phyloP scores from a whole-genome alignment of 2,329 filamentous ascomycete species.

The Seiridium cupressi region DNA sequence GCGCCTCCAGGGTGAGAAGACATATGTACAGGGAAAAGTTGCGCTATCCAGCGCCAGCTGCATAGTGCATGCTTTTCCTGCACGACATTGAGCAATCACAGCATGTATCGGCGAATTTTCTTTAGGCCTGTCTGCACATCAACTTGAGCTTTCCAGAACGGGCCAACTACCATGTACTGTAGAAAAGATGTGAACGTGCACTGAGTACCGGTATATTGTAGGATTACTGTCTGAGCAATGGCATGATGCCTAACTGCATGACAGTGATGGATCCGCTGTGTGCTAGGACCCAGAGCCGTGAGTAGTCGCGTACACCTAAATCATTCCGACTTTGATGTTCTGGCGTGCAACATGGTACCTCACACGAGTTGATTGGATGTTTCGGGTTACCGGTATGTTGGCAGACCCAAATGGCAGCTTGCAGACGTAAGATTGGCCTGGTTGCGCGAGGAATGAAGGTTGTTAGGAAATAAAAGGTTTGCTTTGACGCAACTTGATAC shows the following conservation, averaged over 20 bases:
- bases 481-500: not conserved
- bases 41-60: not conserved
- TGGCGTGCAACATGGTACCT: no score
- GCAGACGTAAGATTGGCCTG: not conserved
- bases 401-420: no score
- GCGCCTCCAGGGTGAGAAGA: not conserved
- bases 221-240: not conserved
- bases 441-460: not conserved
- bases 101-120: not conserved
- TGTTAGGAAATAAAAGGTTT: not conserved
- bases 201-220: no score
- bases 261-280: no score
- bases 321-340: no score
- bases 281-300: no score
- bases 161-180: no score
- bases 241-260: not conserved
- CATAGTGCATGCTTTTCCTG: not conserved
- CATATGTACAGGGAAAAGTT: conserved; percentile 6
- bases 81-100: conserved; percentile 1
- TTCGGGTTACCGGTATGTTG: no score
- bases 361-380: no score
- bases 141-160: not conserved
- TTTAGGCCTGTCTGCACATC: not conserved
- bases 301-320: no score
- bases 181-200: no score